Evolutionary conservation across 495 filamentous ascomycete genomes (phyloP).

Genomic region (Schizothecium vesticola): DNA sequence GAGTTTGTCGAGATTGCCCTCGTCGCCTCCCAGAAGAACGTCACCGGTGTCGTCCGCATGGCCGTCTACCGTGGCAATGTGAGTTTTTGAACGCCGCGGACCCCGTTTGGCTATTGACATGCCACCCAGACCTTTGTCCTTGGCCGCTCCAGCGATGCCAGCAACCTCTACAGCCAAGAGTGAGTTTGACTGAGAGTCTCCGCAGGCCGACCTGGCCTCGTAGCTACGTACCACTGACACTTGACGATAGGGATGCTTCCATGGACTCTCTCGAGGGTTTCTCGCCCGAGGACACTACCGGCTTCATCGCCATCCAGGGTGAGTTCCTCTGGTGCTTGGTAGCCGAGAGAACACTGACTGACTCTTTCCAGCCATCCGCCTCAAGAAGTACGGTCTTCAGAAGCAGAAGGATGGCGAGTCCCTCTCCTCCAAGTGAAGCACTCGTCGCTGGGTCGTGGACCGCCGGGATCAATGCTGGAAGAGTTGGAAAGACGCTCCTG

Average conservation of each 20-base stretch:
- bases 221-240: not conserved
- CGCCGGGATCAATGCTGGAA: not conserved
- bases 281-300: conserved; percentile 58
- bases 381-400: conserved; percentile 80
- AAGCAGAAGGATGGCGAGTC: conserved; percentile 59
- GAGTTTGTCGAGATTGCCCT: conserved; percentile 61
- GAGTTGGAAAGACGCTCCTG: not conserved
- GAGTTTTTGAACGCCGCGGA: not conserved
- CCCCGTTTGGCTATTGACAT: not conserved
- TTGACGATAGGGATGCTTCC: conserved; percentile 50
- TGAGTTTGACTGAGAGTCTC: not conserved
- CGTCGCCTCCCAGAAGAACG: conserved; percentile 55
- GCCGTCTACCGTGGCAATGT: conserved; percentile 69
- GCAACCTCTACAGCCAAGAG: conserved; percentile 78
- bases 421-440: conserved; percentile 28
- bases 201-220: not conserved
- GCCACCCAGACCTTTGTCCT: conserved; percentile 51
- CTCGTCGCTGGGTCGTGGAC: not conserved
- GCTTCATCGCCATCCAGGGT: conserved; percentile 71
- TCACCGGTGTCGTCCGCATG: conserved; percentile 66
- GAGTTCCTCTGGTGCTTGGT: not conserved
- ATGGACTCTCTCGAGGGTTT: conserved; percentile 90
- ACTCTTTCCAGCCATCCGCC: conserved; percentile 60
- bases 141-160: conserved; percentile 67
- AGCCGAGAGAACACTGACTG: not conserved